Evolutionary conservation across 345 rosid species (phyloP).

Genomic region (Physaria fendleri): DNA sequence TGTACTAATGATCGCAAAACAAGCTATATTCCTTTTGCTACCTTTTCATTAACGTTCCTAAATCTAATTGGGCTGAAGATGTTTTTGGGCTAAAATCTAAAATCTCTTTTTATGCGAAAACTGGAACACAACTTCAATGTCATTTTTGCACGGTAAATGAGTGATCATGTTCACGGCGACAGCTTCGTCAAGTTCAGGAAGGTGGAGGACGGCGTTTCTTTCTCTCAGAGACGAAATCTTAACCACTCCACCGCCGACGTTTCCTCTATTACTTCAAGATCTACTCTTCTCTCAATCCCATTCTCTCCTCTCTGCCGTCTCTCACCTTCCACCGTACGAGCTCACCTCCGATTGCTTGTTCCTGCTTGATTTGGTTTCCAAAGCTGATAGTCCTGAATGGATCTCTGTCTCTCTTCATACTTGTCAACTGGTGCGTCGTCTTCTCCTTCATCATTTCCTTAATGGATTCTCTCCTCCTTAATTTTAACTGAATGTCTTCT

Average conservation of each 20-base stretch:
- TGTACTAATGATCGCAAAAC: too few species aligned
- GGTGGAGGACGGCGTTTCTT: conserved; percentile 83
- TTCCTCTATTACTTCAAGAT: conserved; percentile 47
- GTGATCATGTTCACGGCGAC: conserved; percentile 25
- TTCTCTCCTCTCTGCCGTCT: conserved; percentile 50
- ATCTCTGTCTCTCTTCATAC: conserved; percentile 34
- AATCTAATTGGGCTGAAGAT: too few species aligned
- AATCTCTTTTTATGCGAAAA: too few species aligned
- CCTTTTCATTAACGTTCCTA: too few species aligned
- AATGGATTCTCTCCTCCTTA: background rate
- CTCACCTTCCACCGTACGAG: conserved; percentile 71
- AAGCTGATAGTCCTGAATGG: conserved; percentile 35
- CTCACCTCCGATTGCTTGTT: conserved; percentile 66
- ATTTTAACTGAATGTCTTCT: background rate
- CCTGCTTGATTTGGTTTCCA: conserved; percentile 56
- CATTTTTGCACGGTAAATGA: too few species aligned
- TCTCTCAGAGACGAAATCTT: conserved; percentile 73
- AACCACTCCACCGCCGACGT: conserved; percentile 42
- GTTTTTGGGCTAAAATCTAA: too few species aligned
- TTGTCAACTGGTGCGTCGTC: conserved; percentile 51
- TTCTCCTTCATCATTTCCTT: background rate
- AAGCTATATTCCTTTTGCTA: too few species aligned
- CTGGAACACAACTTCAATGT: too few species aligned
- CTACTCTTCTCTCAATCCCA: conserved; percentile 59
- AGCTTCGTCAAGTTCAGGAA: conserved; percentile 35